Base-by-base conservation (phyloP, 305 asterid genomes). In the Petunia hybrid region DNA sequence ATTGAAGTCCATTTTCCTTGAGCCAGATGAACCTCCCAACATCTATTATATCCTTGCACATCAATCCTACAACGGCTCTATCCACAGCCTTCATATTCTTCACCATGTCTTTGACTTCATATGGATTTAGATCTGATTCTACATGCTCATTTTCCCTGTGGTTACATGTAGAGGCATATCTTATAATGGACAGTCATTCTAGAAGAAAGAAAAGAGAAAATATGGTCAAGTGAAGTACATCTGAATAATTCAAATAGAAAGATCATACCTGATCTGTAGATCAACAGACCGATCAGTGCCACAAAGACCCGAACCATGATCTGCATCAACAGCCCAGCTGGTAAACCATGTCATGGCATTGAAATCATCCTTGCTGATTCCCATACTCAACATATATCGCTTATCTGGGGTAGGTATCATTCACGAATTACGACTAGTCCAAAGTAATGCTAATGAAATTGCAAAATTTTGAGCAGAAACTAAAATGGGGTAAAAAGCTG, bases 241-340 rank as follows among this genome's bases (percentile, higher is more conserved):
- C 77, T 10, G 36, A 46, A 71, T 5, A 31, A 46, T 9, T 2
- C 2, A 69, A 55, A 69, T 12, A 71, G 43, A 48, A 71, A 13
- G 2, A 62, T 2, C 9, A 64, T 91, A 91, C 98, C 70, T 79
- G 85, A 84, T 84, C 71, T 86, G 87, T 48, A 78, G 86, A 82
- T 83, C 90, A 71, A 85, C 46, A 3, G 89, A 85, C 80, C 64
- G 74, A 84, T 89, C 91, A 36, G 84, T 39, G 63, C 61, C 84
- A 55, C 89, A 78, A 69, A 89, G 81, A 65, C 92, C 96, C 16
- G 91, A 83, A 69, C 92, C 89, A 78, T 92, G 98, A 86, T 94
- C 98, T 45, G 97, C 95, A 89, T 96, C 99, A 46, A 96, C 98
- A 14, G 99, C 98, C 98, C 99, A 94, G 91, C 99, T 96, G 79